A percentile compares a stretch with the other conserved stretches of the same genome.
Conservation (phyloP, 2,329 filamentous ascomycete species). For the Trichophyton mentagrophytes region DNA sequence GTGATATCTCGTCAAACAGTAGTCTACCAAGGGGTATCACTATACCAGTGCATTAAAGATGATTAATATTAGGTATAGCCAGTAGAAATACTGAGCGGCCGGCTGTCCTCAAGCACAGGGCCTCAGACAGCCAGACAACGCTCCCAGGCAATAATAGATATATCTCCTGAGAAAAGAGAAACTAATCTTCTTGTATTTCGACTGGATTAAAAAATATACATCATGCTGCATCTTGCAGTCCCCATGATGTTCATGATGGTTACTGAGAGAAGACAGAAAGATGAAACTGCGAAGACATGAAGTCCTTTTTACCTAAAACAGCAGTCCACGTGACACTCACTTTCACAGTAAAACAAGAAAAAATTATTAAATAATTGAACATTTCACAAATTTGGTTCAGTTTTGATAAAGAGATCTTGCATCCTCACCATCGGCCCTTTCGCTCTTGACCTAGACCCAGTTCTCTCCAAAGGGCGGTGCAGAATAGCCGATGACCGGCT, state of each 20-base stretch:
- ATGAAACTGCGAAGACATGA: background rate
- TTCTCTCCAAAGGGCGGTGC: slow-evolving; percentile 11
- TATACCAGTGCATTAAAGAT: background rate
- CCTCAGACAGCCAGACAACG: background rate
- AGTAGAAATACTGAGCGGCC: background rate
- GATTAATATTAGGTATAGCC: background rate
- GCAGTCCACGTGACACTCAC: background rate
- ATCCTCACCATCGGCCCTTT: slow-evolving; percentile 12
- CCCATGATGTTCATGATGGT: background rate
- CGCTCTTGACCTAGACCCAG: slow-evolving; percentile 19
- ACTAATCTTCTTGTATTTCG: background rate
- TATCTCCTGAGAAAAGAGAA: background rate
- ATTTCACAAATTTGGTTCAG: slow-evolving; percentile 12
- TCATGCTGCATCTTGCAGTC: background rate
- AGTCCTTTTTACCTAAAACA: background rate
- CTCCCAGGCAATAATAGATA: background rate
- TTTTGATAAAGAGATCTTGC: slow-evolving; percentile 16
- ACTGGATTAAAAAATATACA: background rate
- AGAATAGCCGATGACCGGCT: slow-evolving; percentile 9
- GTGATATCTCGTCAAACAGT: background rate
- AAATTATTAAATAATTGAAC: background rate
- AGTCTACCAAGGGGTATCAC: background rate
- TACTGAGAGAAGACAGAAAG: background rate
- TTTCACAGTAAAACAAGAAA: background rate
- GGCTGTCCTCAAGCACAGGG: background rate